Evolutionary conservation across 495 filamentous ascomycete genomes (phyloP).

Genomic region (Aspergillus bridgeri): DNA sequence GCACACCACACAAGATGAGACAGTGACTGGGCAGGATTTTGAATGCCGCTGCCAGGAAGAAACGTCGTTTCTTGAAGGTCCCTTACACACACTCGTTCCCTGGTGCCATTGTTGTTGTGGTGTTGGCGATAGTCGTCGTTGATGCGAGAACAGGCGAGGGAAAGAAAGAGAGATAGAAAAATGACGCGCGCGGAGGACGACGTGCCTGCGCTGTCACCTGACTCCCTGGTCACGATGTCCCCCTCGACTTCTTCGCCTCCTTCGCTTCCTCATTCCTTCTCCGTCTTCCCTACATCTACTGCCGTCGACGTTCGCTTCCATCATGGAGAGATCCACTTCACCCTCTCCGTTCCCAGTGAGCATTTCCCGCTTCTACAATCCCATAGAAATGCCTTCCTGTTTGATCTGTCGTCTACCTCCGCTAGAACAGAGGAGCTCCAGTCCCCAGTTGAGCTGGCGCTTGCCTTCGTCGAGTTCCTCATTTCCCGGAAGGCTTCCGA

Average conservation of each 20-base stretch:
- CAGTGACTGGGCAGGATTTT: background rate
- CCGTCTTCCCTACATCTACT: background rate
- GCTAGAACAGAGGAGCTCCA: background rate
- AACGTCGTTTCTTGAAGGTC: too few relatives aligned
- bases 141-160: too few relatives aligned
- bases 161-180: background rate
- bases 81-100: background rate
- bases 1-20: background rate
- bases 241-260: slow-evolving; percentile 5
- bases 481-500: slow-evolving; percentile 1
- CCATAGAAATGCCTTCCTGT: slow-evolving; percentile 11
- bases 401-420: background rate
- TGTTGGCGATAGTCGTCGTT: background rate
- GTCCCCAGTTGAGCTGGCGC: slow-evolving; percentile 5
- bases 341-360: slow-evolving; percentile 1
- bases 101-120: background rate
- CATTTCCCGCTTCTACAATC: slow-evolving; percentile 7
- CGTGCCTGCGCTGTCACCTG: background rate
- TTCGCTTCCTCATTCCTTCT: background rate
- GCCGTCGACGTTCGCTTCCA: slow-evolving; percentile 6
- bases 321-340: background rate
- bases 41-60: too few relatives aligned
- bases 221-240: background rate
- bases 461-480: slow-evolving; percentile 15
- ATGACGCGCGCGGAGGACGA: slow-evolving; percentile 3